phyloP scores from a whole-genome alignment of 1,284 basidiomycete species.

The Taiwanofungus camphoratus region DNA sequence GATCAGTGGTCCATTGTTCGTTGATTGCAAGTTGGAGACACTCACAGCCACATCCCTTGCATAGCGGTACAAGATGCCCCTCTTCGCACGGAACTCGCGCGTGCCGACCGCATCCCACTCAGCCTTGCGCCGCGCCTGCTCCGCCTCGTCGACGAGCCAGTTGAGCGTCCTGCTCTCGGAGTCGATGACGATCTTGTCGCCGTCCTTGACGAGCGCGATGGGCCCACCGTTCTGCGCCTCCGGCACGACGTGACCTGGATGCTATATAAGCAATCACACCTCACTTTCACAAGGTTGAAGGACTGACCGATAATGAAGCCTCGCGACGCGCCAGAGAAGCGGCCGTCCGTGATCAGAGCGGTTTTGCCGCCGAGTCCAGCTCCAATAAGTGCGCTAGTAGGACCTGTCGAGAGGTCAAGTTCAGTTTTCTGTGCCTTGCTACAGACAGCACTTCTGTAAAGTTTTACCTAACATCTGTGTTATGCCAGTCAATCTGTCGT shows the following conservation, averaged over 20 bases:
- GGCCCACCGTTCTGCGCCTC: constrained; percentile 92
- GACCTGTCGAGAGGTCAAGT: too few relatives aligned
- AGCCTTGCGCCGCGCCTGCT: constrained; percentile 64
- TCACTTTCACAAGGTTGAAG: background rate
- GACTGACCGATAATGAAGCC: constrained; percentile 58
- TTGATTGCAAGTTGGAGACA: constrained; percentile 16
- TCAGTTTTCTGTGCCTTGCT: too few relatives aligned
- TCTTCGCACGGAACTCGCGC: constrained; percentile 60
- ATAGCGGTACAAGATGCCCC: constrained; percentile 70
- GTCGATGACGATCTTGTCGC: constrained; percentile 83
- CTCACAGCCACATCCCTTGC: constrained; percentile 78
- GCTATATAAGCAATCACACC: background rate
- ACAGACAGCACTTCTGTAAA: too few relatives aligned
- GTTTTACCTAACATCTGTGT: constrained; percentile 22
- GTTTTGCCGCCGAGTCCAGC: constrained; percentile 89
- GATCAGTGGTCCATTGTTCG: background rate
- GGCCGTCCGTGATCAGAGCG: constrained; percentile 92
- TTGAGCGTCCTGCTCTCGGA: constrained; percentile 74
- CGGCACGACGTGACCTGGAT: constrained; percentile 81
- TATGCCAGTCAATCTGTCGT: background rate
- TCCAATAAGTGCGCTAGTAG: constrained; percentile 89
- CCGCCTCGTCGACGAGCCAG: constrained; percentile 79
- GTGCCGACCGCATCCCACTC: constrained; percentile 70
- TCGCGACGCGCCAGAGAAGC: constrained; percentile 82
- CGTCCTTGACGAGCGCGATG: constrained; percentile 91